Conservation (phyloP, 176 grass and related monocot genomes). For the Poa annua region DNA sequence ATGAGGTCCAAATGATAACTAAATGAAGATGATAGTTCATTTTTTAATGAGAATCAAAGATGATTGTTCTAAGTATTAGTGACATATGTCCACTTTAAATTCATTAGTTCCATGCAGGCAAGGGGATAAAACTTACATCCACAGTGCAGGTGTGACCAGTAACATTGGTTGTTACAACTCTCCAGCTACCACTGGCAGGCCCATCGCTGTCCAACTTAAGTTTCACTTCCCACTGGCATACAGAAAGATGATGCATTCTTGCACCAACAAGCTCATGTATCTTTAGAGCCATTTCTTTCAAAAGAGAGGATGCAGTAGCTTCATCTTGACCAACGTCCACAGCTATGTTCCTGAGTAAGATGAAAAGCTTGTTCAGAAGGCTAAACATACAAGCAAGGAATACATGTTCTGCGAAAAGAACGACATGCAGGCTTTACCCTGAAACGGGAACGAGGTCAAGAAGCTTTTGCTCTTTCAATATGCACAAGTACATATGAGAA, state of each 20-base stretch:
- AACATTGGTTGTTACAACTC: slow-evolving; percentile 87
- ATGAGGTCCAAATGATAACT: slow-evolving; percentile 16
- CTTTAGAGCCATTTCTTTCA: slow-evolving; percentile 92
- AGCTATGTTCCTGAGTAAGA: slow-evolving; percentile 62
- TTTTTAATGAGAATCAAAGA: not conserved
- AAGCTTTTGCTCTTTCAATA: slow-evolving; percentile 82
- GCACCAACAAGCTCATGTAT: slow-evolving; percentile 90
- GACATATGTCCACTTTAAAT: not conserved
- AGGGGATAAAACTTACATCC: slow-evolving; percentile 65
- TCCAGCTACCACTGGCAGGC: slow-evolving; percentile 79
- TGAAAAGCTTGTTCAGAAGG: slow-evolving; percentile 27
- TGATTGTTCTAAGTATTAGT: slow-evolving; percentile 1
- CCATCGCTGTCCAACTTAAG: slow-evolving; percentile 74
- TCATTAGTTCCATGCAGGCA: not conserved
- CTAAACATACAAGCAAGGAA: not conserved
- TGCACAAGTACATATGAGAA: slow-evolving; percentile 86
- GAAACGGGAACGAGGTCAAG: slow-evolving; percentile 81
- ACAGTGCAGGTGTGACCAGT: slow-evolving; percentile 92
- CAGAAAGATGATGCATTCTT: slow-evolving; percentile 91
- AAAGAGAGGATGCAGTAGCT: slow-evolving; percentile 64
- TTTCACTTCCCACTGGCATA: slow-evolving; percentile 98
- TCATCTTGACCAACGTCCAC: slow-evolving; percentile 73
- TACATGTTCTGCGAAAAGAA: slow-evolving; percentile 18
- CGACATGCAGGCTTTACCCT: slow-evolving; percentile 58
- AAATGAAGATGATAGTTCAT: not conserved